phyloP scores from a whole-genome alignment of 352 stramenopile species.

The Plasmopara viticola region DNA sequence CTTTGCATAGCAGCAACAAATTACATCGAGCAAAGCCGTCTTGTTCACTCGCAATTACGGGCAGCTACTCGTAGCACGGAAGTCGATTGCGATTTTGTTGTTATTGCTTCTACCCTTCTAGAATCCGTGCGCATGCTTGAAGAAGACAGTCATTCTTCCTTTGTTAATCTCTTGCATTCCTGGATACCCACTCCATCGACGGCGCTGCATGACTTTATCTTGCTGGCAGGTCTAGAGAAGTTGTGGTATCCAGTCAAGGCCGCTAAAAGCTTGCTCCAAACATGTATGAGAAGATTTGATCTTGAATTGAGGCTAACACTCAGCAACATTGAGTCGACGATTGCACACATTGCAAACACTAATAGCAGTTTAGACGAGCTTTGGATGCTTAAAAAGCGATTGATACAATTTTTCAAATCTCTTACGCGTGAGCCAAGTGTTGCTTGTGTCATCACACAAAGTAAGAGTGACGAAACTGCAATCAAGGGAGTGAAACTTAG shows the following conservation, averaged over 20 bases:
- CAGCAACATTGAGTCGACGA: slow-evolving; percentile 5
- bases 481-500: background rate
- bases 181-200: slow-evolving; percentile 7
- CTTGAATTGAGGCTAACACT: slow-evolving; percentile 6
- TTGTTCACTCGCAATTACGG: slow-evolving; percentile 14
- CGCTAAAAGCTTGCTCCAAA: slow-evolving; percentile 7
- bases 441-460: background rate
- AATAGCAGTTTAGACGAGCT: slow-evolving; percentile 17
- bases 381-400: slow-evolving; percentile 3
- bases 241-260: slow-evolving; percentile 2
- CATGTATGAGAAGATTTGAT: slow-evolving; percentile 12
- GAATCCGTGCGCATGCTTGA: slow-evolving; percentile 6
- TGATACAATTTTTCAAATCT: slow-evolving; percentile 9
- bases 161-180: slow-evolving; percentile 12
- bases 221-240: slow-evolving; percentile 1
- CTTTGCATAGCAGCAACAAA: slow-evolving; percentile 10
- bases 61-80: slow-evolving; percentile 4
- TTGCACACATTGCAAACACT: slow-evolving; percentile 6
- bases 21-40: slow-evolving; percentile 10
- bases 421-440: background rate
- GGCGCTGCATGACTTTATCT: slow-evolving; percentile 12
- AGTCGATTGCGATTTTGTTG: background rate
- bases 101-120: background rate
- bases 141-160: slow-evolving; percentile 10
- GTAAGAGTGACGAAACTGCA: background rate